Conservation (phyloP, 2,329 filamentous ascomycete genomes). For the Colletotrichum scovillei region DNA sequence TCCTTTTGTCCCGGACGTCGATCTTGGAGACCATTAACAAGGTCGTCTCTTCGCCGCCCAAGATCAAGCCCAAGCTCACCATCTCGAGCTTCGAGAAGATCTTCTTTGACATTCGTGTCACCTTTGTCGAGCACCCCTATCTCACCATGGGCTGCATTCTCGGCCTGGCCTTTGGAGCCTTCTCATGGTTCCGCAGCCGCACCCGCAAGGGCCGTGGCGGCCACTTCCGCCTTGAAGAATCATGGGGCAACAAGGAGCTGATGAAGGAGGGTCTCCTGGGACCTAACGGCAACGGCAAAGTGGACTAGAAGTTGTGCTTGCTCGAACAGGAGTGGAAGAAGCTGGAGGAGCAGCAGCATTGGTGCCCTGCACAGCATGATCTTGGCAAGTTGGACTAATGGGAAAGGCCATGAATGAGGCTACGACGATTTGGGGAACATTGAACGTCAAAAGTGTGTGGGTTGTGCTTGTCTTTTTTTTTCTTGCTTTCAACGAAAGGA, state of each 20-base stretch:
- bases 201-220: slow-evolving; percentile 65
- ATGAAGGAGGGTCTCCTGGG: slow-evolving; percentile 75
- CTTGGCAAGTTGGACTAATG: slow-evolving; percentile 35
- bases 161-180: slow-evolving; percentile 63
- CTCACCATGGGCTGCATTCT: slow-evolving; percentile 68
- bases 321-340: slow-evolving; percentile 14
- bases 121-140: slow-evolving; percentile 69
- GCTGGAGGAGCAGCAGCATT: slow-evolving; percentile 12
- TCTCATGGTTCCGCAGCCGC: slow-evolving; percentile 66
- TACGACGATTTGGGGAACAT: slow-evolving; percentile 27
- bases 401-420: slow-evolving; percentile 34
- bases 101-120: slow-evolving; percentile 73
- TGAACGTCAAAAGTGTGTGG: slow-evolving; percentile 11
- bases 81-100: slow-evolving; percentile 77
- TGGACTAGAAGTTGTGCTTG: slow-evolving; percentile 50
- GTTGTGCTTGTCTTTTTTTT: neutral
- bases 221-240: slow-evolving; percentile 73
- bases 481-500: neutral
- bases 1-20: slow-evolving; percentile 87
- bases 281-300: slow-evolving; percentile 60
- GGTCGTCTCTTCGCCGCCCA: slow-evolving; percentile 74
- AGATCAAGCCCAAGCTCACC: slow-evolving; percentile 83
- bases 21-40: slow-evolving; percentile 89
- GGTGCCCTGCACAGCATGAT: slow-evolving; percentile 3
- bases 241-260: slow-evolving; percentile 59